Evolutionary conservation across 2,329 filamentous ascomycete genomes (phyloP).

Genomic region (Epichloe amarillans): DNA sequence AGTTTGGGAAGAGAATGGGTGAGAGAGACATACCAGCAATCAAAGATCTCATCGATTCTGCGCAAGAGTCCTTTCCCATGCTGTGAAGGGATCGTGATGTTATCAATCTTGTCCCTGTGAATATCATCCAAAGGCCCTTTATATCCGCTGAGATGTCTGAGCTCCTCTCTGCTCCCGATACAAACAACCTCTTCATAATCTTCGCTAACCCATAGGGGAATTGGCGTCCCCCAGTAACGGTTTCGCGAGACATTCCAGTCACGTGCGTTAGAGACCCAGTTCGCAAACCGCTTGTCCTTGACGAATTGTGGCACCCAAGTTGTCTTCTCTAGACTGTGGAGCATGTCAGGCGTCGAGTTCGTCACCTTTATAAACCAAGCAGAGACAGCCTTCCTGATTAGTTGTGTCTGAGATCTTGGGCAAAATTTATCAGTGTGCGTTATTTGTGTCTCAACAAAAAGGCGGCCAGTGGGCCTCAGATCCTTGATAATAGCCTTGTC

Average conservation of each 20-base stretch:
- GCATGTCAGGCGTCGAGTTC: slow-evolving; percentile 12
- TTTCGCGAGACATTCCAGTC: slow-evolving; percentile 15
- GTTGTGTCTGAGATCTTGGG: slow-evolving; percentile 15
- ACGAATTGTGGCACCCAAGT: slow-evolving; percentile 13
- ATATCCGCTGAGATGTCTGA: slow-evolving; percentile 13
- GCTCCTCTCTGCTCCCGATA: slow-evolving; percentile 13
- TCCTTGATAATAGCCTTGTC: slow-evolving; percentile 16
- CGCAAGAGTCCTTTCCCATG: slow-evolving; percentile 11
- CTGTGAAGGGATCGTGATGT: slow-evolving; percentile 14
- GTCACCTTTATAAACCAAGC: slow-evolving; percentile 16
- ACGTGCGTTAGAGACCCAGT: slow-evolving; percentile 13
- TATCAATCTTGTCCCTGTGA: slow-evolving; percentile 15
- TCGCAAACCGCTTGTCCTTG: slow-evolving; percentile 16
- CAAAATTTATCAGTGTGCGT: slow-evolving; percentile 15
- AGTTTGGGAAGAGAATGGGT: no score
- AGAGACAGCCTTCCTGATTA: slow-evolving; percentile 15
- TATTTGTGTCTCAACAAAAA: slow-evolving; percentile 12
- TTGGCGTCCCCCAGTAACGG: slow-evolving; percentile 15
- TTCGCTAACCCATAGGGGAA: slow-evolving; percentile 15
- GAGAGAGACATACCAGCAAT: slow-evolving; percentile 13
- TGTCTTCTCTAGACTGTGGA: slow-evolving; percentile 12
- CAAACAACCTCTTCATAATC: slow-evolving; percentile 15
- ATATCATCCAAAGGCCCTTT: slow-evolving; percentile 11
- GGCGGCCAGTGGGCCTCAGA: slow-evolving; percentile 11
- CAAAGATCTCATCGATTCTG: slow-evolving; percentile 14